phyloP scores from a whole-genome alignment of 768 basidiomycete genomes.

The Boletus vermiculosoides region DNA sequence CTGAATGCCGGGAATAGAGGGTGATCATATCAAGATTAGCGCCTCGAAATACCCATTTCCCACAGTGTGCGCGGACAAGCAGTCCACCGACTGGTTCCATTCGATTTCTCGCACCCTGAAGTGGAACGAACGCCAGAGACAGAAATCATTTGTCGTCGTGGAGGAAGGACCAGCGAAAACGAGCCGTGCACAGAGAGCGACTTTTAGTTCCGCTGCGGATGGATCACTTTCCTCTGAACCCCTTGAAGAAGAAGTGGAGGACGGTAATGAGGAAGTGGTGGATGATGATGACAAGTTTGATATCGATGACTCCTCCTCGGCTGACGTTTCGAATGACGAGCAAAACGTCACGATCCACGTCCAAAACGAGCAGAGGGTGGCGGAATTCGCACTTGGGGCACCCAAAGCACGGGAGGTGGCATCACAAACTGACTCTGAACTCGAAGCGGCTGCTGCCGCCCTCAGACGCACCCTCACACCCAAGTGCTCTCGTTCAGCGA shows the following conservation, averaged over 20 bases:
- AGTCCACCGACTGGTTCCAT: conserved; percentile 98
- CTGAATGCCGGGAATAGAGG: conserved; percentile 58
- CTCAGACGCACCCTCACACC: conserved; percentile 33
- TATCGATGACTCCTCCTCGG: conserved; percentile 87
- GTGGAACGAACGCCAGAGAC: conserved; percentile 98
- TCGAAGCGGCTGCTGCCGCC: conserved; percentile 34
- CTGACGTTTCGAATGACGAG: conserved; percentile 40
- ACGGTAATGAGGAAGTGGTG: conserved; percentile 39
- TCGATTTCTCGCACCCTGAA: conserved; percentile 94
- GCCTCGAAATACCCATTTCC: conserved; percentile 98
- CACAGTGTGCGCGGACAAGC: conserved; percentile 96
- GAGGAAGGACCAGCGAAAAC: conserved; percentile 73
- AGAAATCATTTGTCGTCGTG: conserved; percentile 98
- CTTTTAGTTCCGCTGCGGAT: conserved; percentile 5
- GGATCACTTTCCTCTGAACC: conserved; percentile 17
- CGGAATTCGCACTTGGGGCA: conserved; percentile 17
- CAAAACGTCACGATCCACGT: conserved; percentile 1
- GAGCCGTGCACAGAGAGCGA: conserved; percentile 23
- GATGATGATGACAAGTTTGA: conserved; percentile 83
- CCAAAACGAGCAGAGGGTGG: conserved; percentile 15
- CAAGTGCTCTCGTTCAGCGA: conserved; percentile 25
- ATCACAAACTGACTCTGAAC: conserved; percentile 28
- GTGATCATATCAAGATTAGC: conserved; percentile 97
- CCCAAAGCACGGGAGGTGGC: conserved; percentile 32
- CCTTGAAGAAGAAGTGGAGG: conserved; percentile 45